Base-by-base conservation (phyloP, 495 filamentous ascomycete genomes). In the Saxophila tyrrhenica region DNA sequence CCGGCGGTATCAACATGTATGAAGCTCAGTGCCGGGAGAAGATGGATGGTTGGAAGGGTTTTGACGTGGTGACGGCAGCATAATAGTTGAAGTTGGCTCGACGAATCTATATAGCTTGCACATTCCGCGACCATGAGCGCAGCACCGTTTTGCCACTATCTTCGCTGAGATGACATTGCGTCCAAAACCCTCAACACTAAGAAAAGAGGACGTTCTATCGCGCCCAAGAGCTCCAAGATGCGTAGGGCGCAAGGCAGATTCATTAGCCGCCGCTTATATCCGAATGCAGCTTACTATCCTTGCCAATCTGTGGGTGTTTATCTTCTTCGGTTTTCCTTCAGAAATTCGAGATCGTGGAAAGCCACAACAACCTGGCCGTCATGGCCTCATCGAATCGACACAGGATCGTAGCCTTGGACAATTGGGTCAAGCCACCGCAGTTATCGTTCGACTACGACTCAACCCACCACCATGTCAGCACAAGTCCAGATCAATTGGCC, bases 41-140 rank as follows among this genome's bases (percentile, higher is more conserved):
- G 52, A 45, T 66, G 45, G 53, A 50, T 2, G 59, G 52, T 2
- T 66, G 64, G 64, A 55, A 57, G n/a, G 59, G 62, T 19, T 64
- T 64, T 21, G 54, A 64, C 2, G 62, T 66, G 7, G 45, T 25
- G 7, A 48, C 45, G 20, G 45, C 45, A 17, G 41, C 41, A 44
- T 44, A n/a, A 44, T 35, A n/a, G n/a, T n/a, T n/a, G n/a, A n/a
- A n/a, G n/a, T n/a, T n/a, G n/a, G n/a, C n/a, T n/a, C n/a, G n/a
- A n/a, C n/a, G n/a, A n/a, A n/a, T n/a, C n/a, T n/a, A n/a, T 35
- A 35, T 35, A 35, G 29, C 29, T 35, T 35, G 13, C 29, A 35
- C 29, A 7, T 7, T 35, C 7, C 5, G 5, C 7, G 29, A 13
- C 29, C 5, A 7, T n/a, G n/a, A n/a, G n/a, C n/a, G n/a, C n/a